Evolutionary conservation across 768 basidiomycete genomes (phyloP).

Genomic region (Boletus sensibilis): DNA sequence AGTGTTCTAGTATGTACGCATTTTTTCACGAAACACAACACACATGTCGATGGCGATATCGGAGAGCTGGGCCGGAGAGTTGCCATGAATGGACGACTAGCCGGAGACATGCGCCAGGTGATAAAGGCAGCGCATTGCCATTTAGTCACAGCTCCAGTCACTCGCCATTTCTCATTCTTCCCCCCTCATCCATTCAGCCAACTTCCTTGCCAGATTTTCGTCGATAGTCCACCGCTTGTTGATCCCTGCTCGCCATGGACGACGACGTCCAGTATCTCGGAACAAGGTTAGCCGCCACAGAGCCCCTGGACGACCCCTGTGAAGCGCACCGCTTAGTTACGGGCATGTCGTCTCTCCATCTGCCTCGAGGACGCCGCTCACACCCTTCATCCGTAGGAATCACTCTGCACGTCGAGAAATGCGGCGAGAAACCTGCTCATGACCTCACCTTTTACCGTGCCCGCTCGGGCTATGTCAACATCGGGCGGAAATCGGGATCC

Average conservation of each 20-base stretch:
- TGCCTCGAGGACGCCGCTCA: conserved; percentile 13
- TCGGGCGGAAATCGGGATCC: conserved; percentile 65
- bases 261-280: conserved; percentile 65
- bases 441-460: conserved; percentile 52
- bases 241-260: conserved; percentile 38
- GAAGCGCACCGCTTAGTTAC: conserved; percentile 35
- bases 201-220: not conserved
- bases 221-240: not conserved
- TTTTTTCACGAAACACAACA: not conserved
- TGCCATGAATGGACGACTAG: conserved; percentile 25
- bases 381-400: conserved; percentile 45
- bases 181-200: conserved; percentile 9
- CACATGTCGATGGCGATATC: not conserved
- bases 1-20: conserved; percentile 26
- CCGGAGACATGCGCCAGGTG: conserved; percentile 23
- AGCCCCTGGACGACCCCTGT: conserved; percentile 31
- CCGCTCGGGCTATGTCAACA: conserved; percentile 50
- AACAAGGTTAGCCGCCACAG: conserved; percentile 33
- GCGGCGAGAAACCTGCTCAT: conserved; percentile 44
- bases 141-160: conserved; percentile 30
- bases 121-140: conserved; percentile 35
- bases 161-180: conserved; percentile 15
- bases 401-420: conserved; percentile 55
- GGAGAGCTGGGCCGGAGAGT: conserved; percentile 17
- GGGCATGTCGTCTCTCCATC: conserved; percentile 38